A percentile compares a stretch with the other conserved stretches of the same genome.
phyloP scores from a whole-genome alignment of 768 basidiomycete species.

The Sporobolomyces phaffii region DNA sequence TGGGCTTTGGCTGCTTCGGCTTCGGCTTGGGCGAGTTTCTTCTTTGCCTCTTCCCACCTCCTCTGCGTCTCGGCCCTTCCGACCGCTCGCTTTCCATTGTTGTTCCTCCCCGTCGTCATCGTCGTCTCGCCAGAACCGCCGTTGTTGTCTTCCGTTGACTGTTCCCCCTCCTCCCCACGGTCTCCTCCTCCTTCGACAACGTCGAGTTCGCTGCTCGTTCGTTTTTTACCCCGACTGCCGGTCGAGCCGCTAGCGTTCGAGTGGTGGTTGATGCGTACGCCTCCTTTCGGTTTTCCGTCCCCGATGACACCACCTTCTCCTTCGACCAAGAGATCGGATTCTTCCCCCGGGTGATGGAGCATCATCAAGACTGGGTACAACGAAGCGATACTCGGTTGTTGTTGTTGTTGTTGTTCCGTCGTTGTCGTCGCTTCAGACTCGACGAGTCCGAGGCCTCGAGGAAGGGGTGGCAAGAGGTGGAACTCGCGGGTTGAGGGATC shows the following conservation, averaged over 20 bases:
- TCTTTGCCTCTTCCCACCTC: conserved; percentile 28
- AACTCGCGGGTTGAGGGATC: neutral
- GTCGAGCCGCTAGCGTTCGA: neutral
- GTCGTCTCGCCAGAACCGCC: neutral
- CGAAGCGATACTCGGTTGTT: neutral
- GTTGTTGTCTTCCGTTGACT: neutral
- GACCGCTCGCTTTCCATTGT: conserved; percentile 19
- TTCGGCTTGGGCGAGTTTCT: conserved; percentile 7
- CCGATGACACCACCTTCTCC: neutral
- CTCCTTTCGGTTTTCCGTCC: conserved; percentile 13
- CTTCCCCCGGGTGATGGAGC: conserved; percentile 35
- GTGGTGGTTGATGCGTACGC: neutral
- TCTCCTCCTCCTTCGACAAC: no score
- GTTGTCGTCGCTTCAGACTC: neutral
- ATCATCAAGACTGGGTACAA: conserved; percentile 34
- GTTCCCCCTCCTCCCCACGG: no score
- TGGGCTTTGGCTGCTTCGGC: no score
- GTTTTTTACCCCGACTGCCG: neutral
- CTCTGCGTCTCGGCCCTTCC: conserved; percentile 23
- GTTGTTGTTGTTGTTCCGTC: no score
- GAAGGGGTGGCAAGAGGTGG: neutral
- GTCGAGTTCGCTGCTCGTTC: neutral
- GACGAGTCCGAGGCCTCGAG: neutral
- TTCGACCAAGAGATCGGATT: neutral
- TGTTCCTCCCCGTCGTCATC: neutral